Evolutionary conservation across 2,329 filamentous ascomycete species (phyloP).

Genomic region (Pyricularia sp.): DNA sequence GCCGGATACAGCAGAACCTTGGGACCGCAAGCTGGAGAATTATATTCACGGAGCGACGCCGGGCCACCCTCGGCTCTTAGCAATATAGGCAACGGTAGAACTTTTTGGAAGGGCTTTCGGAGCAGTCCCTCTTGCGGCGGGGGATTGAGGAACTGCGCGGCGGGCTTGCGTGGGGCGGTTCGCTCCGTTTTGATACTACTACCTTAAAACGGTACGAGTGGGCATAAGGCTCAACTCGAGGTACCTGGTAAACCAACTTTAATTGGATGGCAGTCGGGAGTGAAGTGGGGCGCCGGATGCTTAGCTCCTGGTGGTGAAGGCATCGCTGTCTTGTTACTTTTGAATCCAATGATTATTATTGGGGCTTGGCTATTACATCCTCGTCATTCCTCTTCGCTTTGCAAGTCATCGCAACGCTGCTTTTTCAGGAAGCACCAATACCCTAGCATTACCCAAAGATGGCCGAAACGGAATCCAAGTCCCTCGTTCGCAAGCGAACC

Average conservation of each 20-base stretch:
- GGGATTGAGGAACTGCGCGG: background rate
- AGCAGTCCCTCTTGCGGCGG: background rate
- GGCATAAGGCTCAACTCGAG: background rate
- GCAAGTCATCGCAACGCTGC: background rate
- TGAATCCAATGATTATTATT: background rate
- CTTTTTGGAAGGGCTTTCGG: background rate
- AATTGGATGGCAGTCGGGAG: background rate
- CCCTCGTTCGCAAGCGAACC: constrained; percentile 54
- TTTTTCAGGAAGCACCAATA: background rate
- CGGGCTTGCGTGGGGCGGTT: background rate
- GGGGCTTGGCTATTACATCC: background rate
- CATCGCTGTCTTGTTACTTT: background rate
- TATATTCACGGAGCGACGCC: background rate
- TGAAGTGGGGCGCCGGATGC: background rate
- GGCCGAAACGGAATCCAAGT: constrained; percentile 27
- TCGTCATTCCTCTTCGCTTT: background rate
- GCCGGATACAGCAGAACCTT: background rate
- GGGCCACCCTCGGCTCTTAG: background rate
- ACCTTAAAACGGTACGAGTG: background rate
- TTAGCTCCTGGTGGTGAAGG: background rate
- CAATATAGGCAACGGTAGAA: background rate
- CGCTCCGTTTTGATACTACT: background rate
- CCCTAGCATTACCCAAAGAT: background rate
- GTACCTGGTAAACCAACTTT: background rate
- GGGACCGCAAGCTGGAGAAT: background rate